phyloP scores from a whole-genome alignment of 2,329 filamentous ascomycete species.

The Diplodia sapinea region DNA sequence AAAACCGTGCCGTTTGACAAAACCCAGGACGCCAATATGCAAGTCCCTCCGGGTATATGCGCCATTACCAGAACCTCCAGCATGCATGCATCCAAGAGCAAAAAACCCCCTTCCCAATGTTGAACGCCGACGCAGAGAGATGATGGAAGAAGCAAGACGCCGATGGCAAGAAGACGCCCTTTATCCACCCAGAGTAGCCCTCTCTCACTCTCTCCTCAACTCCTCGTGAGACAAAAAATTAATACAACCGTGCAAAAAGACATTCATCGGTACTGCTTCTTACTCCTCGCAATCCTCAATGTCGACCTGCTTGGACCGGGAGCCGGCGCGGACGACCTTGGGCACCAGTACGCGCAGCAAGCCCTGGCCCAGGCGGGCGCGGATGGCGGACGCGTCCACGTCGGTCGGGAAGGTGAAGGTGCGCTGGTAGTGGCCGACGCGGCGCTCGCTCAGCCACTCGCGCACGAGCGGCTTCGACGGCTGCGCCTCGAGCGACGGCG shows the following conservation, averaged over 20 bases:
- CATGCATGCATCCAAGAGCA: not conserved
- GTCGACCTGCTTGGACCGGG: slow-evolving; percentile 8
- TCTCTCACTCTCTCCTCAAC: not conserved
- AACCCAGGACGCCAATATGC: slow-evolving; percentile 10
- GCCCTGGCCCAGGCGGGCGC: slow-evolving; percentile 31
- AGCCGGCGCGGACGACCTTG: slow-evolving; percentile 24
- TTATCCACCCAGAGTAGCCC: not conserved
- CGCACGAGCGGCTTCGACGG: slow-evolving; percentile 27
- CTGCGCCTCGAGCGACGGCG: slow-evolving; percentile 15
- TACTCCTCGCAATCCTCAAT: slow-evolving; percentile 27
- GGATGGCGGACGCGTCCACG: slow-evolving; percentile 28
- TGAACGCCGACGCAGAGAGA: not conserved
- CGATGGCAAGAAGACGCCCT: not conserved
- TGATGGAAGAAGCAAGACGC: not conserved
- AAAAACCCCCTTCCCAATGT: not conserved
- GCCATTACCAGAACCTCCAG: slow-evolving; percentile 9
- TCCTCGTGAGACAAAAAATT: too few relatives aligned
- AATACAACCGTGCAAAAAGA: not conserved
- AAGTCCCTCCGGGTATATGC: slow-evolving; percentile 5
- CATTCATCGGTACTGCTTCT: not conserved
- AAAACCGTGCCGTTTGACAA: not conserved
- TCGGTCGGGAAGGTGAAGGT: slow-evolving; percentile 33
- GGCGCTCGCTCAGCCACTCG: slow-evolving; percentile 33
- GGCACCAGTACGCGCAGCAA: slow-evolving; percentile 31
- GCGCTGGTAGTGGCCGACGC: slow-evolving; percentile 31